Conservation (phyloP, 768 basidiomycete species). For the Hemileccinum rubropunctum region DNA sequence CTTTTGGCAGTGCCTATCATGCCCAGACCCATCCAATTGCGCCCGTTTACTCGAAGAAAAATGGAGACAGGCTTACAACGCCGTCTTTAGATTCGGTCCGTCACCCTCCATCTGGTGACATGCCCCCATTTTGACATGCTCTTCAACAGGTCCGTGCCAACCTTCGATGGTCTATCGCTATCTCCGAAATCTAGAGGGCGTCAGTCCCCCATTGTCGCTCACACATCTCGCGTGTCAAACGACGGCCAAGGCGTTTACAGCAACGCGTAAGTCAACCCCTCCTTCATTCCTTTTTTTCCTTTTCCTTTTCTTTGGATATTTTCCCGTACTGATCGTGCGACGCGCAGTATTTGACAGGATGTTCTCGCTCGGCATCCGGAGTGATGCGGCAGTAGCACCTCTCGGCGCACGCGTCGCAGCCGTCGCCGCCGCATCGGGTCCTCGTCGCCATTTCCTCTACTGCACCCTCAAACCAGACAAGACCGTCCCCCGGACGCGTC, state of each 20-base stretch:
- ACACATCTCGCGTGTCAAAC: conserved; percentile 87
- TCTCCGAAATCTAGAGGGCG: conserved; percentile 84
- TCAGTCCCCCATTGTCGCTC: conserved; percentile 83
- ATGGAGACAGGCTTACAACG: conserved; percentile 85
- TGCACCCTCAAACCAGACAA: conserved; percentile 70
- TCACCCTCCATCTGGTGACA: too few species aligned
- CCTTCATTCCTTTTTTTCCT: neutral
- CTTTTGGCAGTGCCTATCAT: conserved; percentile 64
- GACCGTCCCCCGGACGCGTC: conserved; percentile 40
- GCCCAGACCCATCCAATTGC: conserved; percentile 76
- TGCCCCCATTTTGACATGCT: too few species aligned
- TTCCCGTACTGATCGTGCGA: neutral
- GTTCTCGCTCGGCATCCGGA: conserved; percentile 82
- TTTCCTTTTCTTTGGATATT: neutral
- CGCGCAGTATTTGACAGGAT: conserved; percentile 78
- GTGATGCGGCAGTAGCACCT: conserved; percentile 58
- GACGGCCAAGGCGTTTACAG: conserved; percentile 85
- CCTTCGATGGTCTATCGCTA: conserved; percentile 93
- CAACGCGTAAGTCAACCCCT: conserved; percentile 45
- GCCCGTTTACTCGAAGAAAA: conserved; percentile 89
- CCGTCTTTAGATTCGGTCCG: conserved; percentile 82
- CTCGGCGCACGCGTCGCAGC: conserved; percentile 64
- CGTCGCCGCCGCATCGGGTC: conserved; percentile 65
- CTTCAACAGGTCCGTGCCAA: conserved; percentile 66
- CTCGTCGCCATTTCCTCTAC: conserved; percentile 81